phyloP scores from a whole-genome alignment of 2,329 filamentous ascomycete genomes.

The Claviceps monticola region DNA sequence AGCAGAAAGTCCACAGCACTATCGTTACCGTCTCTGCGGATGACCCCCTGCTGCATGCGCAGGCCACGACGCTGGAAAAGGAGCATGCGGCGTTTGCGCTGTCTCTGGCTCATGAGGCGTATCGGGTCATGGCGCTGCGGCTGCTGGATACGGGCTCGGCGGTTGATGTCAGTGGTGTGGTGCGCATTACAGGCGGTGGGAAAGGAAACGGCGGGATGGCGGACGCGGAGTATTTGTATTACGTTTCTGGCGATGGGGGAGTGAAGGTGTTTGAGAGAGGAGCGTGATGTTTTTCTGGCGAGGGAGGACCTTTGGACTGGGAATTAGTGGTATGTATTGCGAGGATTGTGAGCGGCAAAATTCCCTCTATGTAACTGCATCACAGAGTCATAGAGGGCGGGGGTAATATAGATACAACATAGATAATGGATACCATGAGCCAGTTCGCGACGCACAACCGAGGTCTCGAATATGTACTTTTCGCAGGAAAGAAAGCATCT shows the following conservation, averaged over 20 bases:
- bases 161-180: slow-evolving; percentile 76
- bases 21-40: slow-evolving; percentile 61
- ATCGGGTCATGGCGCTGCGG: slow-evolving; percentile 57
- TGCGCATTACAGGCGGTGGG: slow-evolving; percentile 55
- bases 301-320: not conserved
- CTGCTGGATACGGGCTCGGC: slow-evolving; percentile 79
- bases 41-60: slow-evolving; percentile 49
- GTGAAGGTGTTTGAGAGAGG: slow-evolving; percentile 80
- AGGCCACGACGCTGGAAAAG: slow-evolving; percentile 51
- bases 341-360: not conserved
- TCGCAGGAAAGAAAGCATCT: too few relatives aligned
- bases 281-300: slow-evolving; percentile 9
- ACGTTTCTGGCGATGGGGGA: slow-evolving; percentile 63
- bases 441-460: too few relatives aligned
- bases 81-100: slow-evolving; percentile 59
- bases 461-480: too few relatives aligned
- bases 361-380: too few relatives aligned
- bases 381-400: too few relatives aligned
- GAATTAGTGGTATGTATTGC: not conserved
- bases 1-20: slow-evolving; percentile 47
- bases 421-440: too few relatives aligned
- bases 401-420: too few relatives aligned
- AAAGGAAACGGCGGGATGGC: slow-evolving; percentile 12
- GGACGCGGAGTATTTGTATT: slow-evolving; percentile 61
- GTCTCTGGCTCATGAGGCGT: slow-evolving; percentile 59